A percentile compares a stretch with the other conserved stretches of the same genome.
phyloP scores from a whole-genome alignment of 176 grass and related monocot genomes.

The Carex cristatella region DNA sequence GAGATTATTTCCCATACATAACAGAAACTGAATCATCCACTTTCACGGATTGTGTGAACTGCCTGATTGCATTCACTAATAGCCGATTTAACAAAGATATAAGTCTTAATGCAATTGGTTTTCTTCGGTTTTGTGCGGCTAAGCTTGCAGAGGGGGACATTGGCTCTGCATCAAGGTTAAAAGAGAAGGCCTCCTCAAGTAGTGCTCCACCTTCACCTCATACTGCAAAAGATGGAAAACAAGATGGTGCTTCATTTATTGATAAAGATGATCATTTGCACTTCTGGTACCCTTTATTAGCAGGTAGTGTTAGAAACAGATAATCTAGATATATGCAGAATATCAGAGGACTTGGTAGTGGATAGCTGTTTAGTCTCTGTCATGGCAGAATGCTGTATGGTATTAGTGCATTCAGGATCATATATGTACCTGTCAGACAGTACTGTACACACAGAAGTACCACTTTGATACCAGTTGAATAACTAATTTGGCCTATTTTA shows the following conservation, averaged over 20 bases:
- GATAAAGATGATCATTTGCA: conserved; percentile 95
- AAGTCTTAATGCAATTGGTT: conserved; percentile 97
- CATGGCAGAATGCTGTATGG: neutral
- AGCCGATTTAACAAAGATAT: conserved; percentile 98
- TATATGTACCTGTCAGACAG: neutral
- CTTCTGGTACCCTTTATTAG: conserved; percentile 99
- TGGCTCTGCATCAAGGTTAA: conserved; percentile 66
- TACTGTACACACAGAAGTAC: neutral
- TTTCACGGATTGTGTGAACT: conserved; percentile 97
- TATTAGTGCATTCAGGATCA: neutral
- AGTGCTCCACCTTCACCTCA: conserved; percentile 49
- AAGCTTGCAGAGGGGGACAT: conserved; percentile 97
- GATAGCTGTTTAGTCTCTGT: neutral
- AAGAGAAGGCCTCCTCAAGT: conserved; percentile 52
- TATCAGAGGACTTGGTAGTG: neutral
- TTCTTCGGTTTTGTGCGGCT: conserved; percentile 97
- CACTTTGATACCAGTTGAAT: neutral
- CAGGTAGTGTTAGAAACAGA: conserved; percentile 37
- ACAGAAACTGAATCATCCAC: conserved; percentile 91
- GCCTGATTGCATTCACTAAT: conserved; percentile 97
- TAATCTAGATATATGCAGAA: neutral
- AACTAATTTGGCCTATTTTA: neutral
- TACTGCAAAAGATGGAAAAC: conserved; percentile 67
- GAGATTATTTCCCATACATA: conserved; percentile 97
- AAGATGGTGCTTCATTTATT: conserved; percentile 43